Evolutionary conservation across 2,329 filamentous ascomycete species (phyloP).

Genomic region (Fusarium humuli): DNA sequence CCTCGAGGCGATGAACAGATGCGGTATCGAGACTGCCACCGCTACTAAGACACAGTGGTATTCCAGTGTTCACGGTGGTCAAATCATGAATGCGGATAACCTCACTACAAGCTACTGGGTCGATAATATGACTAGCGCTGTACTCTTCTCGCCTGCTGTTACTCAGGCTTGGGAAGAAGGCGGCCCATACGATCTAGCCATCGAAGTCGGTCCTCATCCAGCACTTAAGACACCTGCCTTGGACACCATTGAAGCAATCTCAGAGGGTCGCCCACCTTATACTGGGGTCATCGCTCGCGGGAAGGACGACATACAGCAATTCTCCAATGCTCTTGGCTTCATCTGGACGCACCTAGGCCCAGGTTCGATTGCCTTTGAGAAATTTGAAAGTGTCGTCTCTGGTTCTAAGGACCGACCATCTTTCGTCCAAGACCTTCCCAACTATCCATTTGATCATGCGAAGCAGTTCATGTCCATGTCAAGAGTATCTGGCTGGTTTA

Average conservation of each 20-base stretch:
- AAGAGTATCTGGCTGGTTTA: background rate
- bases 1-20: background rate
- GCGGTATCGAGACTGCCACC: background rate
- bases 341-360: background rate
- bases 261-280: background rate
- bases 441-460: background rate
- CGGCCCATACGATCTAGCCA: background rate
- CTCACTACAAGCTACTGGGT: conserved; percentile 2
- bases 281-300: background rate
- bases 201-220: conserved; percentile 15
- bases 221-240: background rate
- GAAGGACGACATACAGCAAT: background rate
- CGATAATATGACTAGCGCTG: background rate
- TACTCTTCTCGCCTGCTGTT: conserved; percentile 2
- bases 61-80: background rate
- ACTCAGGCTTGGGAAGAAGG: background rate
- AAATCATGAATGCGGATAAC: background rate
- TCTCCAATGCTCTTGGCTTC: background rate
- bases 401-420: background rate
- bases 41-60: background rate
- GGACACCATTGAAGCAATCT: background rate
- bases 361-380: background rate
- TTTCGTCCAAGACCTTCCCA: background rate
- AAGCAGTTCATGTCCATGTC: background rate
- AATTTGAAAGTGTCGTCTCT: background rate